Base-by-base conservation (phyloP, 768 basidiomycete species). In the Boletus tomentosulus region DNA sequence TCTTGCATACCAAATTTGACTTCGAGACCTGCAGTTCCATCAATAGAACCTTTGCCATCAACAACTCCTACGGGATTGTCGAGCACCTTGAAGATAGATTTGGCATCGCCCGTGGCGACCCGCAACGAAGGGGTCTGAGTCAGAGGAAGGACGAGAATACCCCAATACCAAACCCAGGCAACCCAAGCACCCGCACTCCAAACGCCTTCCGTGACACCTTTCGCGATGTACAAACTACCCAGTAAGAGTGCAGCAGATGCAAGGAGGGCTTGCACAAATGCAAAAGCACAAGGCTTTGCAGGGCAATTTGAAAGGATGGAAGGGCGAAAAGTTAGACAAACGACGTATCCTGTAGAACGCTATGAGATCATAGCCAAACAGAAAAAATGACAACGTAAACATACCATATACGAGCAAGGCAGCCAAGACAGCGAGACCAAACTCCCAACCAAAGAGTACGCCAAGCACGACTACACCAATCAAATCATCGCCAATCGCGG, bases 21-120 rank as follows among this genome's bases (percentile, higher is more conserved):
- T 66, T 87, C 84, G 4, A 93, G 86, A 48, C 85, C 77, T 16
- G 81, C 72, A 8, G 92, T 79, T 43, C 86, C 73, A 25, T 97
- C 78, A 46, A 91, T 84, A 13, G 81, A 77, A 9, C 89, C 90
- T 59, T 83, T 78, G 8, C 86, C 86, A 69, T 96, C 92, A 58
- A 86, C 83, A 57, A 98, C 82, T 55, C 95, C 94, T 0, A 82
- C 86, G 1, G 89, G 84, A 64, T 95, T 88, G 55, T 84, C 82
- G 7, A 98, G 77, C 16, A 94, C 76, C 51, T 86, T 80, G 53
- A 97, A 76, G 42, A 98, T 83, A 60, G 81, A 86, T 16, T 87
- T 89, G 45, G 92, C 81, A 63, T 84, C 85, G 63, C 85, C 86
- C 37, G 94, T 76, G 6, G 90, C 89, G 1, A 76, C 78, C 57